Evolutionary conservation across 305 asterid species (phyloP), one percentile per base, ranked within the genome.

Genomic region (Fraxinus albicans): DNA sequence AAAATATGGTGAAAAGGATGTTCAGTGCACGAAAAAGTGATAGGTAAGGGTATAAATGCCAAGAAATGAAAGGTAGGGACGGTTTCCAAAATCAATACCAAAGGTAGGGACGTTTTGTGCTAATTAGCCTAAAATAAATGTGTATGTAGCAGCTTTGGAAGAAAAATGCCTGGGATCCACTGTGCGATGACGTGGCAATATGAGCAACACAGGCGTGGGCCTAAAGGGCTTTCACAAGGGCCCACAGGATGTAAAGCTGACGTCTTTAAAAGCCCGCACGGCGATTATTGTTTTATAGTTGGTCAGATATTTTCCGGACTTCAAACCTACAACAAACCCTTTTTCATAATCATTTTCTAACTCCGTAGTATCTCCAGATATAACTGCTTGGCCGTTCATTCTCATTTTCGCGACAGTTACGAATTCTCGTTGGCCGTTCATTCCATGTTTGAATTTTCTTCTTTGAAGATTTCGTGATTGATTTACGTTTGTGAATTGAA

Each of bases 331-430:
- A 31, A 60, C 83, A 42, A 80, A 85, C 78, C 44, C 78, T 55
- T 81, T 84, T 85, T 69, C 19, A 81, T 38, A n/a, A 6, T 33
- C 34, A 38, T 9, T 8, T 60, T 81, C 88, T 77, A 69, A 78
- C 84, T 88, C 94, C 94, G 84, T 31, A 2, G 50, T 72, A 42
- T 17, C 70, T 40, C 29, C 77, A 50, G 17, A 34, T 86, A 2
- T 23, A 60, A 81, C 75, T 83, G 72, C 9, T 7, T 15, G 19
- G 36, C 29, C 23, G 4, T 73, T 4, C 38, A 4, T 27, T 12
- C 15, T 6, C 15, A 72, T 78, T 87, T 73, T 31, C 7, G 40
- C 21, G 4, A 13, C 40, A 9, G 35, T 65, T 23, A 25, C 35
- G 8, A 65, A 25, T 65, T 25, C n/a, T 3, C 10, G 23, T 13